Percentiles rank a stretch among this genome's conserved stretches.
These are phyloP conservation scores for Favolaschia claudopus DNA, from an alignment of 768 basidiomycete species.

Conservation along the genomic window DNA sequence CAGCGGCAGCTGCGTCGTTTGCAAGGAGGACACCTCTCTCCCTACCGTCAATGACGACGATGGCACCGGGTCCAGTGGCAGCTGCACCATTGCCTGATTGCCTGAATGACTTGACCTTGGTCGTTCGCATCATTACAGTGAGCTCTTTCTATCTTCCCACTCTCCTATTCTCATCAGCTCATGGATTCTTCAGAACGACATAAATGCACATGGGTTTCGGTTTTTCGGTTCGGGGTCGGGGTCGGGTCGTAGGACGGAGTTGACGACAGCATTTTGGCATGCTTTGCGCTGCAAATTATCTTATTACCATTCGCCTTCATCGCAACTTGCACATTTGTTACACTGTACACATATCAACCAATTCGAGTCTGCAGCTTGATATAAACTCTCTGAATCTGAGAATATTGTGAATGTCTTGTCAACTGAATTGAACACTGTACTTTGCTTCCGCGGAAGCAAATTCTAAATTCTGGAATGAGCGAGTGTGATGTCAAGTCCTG, in stretches of 20 bases:
- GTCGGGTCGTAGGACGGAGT: neutral
- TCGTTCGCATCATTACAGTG: slow-evolving; percentile 5
- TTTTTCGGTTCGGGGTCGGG: no score
- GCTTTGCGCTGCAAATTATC: slow-evolving; percentile 7
- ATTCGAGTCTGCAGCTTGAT: neutral
- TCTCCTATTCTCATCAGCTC: neutral
- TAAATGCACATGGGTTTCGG: slow-evolving; percentile 1
- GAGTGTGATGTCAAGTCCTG: no score
- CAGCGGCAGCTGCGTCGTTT: neutral
- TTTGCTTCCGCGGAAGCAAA: no score
- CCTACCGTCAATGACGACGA: neutral
- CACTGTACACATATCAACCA: neutral
- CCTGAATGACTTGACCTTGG: neutral
- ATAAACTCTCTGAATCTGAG: neutral
- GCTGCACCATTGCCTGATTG: neutral
- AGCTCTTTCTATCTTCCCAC: neutral
- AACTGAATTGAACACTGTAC: no score
- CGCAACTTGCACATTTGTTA: slow-evolving; percentile 9
- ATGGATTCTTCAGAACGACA: neutral
- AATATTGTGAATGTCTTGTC: no score
- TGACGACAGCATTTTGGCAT: neutral
- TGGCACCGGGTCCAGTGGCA: neutral
- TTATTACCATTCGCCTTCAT: slow-evolving; percentile 17
- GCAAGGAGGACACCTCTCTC: neutral
- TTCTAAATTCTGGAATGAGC: no score